Evolutionary conservation across 192 early-diverging fungal genomes (phyloP).

Genomic region (Nowakowskiella sp.): DNA sequence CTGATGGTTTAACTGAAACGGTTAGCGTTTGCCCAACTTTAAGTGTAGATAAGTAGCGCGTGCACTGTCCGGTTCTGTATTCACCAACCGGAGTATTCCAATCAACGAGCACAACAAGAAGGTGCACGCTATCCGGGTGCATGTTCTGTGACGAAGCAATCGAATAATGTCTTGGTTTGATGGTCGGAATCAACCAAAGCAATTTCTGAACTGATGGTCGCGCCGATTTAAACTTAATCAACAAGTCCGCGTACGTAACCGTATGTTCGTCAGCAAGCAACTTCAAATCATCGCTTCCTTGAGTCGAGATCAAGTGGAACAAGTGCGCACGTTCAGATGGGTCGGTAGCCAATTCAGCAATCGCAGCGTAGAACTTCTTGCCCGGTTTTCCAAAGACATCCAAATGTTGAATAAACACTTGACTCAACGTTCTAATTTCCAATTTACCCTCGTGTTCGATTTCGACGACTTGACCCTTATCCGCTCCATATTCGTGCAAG

Average conservation of each 20-base stretch:
- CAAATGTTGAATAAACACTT: constrained; percentile 72
- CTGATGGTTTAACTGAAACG: constrained; percentile 90
- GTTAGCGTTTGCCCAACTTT: constrained; percentile 61
- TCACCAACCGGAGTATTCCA: constrained; percentile 67
- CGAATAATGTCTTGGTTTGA: constrained; percentile 98
- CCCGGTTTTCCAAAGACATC: constrained; percentile 92
- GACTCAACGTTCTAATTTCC: constrained; percentile 67
- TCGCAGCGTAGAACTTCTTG: constrained; percentile 84
- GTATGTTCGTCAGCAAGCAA: constrained; percentile 70
- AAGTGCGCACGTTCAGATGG: constrained; percentile 58
- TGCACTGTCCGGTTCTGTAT: constrained; percentile 78
- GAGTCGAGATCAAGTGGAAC: constrained; percentile 41
- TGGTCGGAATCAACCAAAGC: constrained; percentile 64
- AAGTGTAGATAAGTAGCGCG: constrained; percentile 71
- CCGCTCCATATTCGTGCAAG: constrained; percentile 62
- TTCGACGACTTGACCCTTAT: constrained; percentile 56
- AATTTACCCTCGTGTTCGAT: constrained; percentile 36
- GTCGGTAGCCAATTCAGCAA: constrained; percentile 66
- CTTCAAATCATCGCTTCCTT: constrained; percentile 69
- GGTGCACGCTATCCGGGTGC: constrained; percentile 82
- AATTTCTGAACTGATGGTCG: constrained; percentile 65
- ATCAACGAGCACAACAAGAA: constrained; percentile 86
- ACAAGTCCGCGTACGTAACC: constrained; percentile 75
- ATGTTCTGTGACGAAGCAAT: constrained; percentile 85
- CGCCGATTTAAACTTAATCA: constrained; percentile 78